phyloP scores from a whole-genome alignment of 2,329 filamentous ascomycete genomes.

The Paecilomyces sp. region DNA sequence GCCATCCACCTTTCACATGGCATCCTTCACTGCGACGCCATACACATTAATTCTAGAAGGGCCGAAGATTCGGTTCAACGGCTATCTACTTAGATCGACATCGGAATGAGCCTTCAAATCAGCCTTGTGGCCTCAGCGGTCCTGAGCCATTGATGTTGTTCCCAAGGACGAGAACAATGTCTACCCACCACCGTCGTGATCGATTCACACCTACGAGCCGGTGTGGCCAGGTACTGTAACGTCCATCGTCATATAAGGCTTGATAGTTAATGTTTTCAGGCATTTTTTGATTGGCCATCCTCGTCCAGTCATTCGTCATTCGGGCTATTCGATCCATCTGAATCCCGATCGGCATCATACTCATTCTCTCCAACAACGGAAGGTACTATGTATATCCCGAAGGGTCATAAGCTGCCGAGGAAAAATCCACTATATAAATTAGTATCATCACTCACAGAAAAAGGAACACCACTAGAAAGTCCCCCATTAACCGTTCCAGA shows the following conservation, averaged over 20 bases:
- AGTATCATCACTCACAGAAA: background rate
- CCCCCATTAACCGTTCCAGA: background rate
- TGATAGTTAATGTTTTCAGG: too few species aligned
- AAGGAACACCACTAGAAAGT: background rate
- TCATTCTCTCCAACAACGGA: background rate
- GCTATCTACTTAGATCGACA: background rate
- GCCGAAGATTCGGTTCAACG: background rate
- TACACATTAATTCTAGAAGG: background rate
- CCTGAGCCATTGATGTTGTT: background rate
- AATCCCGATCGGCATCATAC: background rate
- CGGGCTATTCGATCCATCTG: background rate
- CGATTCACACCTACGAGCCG: background rate
- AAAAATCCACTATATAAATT: background rate
- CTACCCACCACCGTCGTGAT: background rate
- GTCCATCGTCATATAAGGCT: background rate
- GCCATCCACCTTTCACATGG: background rate
- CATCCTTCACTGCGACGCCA: background rate
- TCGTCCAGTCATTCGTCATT: too few species aligned
- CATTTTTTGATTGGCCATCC: too few species aligned
- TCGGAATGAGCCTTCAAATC: background rate
- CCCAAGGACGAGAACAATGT: too few species aligned
- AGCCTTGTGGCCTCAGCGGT: background rate
- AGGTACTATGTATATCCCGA: background rate
- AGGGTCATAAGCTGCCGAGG: background rate
- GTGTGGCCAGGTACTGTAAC: background rate